phyloP scores from a whole-genome alignment of 495 filamentous ascomycete genomes.

The Amorphotheca resinae region DNA sequence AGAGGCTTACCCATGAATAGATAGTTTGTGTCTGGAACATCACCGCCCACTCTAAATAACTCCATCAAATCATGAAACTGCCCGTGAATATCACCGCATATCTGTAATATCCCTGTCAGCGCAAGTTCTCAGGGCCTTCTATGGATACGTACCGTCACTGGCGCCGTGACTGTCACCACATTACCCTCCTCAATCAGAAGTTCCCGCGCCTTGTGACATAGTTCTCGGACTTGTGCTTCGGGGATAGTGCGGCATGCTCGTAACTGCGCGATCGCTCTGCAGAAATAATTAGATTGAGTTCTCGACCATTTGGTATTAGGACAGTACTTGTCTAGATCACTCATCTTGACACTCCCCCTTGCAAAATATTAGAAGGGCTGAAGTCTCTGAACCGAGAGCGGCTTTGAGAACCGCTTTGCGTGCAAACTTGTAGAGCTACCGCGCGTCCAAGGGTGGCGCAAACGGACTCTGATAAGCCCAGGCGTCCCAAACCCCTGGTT shows the following conservation, averaged over 20 bases:
- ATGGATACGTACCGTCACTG: slow-evolving; percentile 57
- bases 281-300: slow-evolving; percentile 1
- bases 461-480: too few relatives aligned
- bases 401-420: too few relatives aligned
- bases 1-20: slow-evolving; percentile 71
- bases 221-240: slow-evolving; percentile 84
- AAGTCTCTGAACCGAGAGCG: too few relatives aligned
- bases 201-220: slow-evolving; percentile 96
- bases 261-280: slow-evolving; percentile 83
- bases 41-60: slow-evolving; percentile 88
- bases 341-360: slow-evolving; percentile 46
- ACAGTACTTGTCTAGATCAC: slow-evolving; percentile 69
- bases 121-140: slow-evolving; percentile 1
- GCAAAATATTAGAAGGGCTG: too few relatives aligned
- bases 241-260: slow-evolving; percentile 94
- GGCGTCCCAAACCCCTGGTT: too few relatives aligned
- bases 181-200: slow-evolving; percentile 96
- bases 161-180: slow-evolving; percentile 89
- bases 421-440: too few relatives aligned
- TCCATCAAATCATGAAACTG: slow-evolving; percentile 99
- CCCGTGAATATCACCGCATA: slow-evolving; percentile 97
- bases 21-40: slow-evolving; percentile 95
- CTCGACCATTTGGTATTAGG: background rate
- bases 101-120: slow-evolving; percentile 32
- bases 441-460: too few relatives aligned